phyloP scores from a whole-genome alignment of 2,329 filamentous ascomycete species.

The Curvularia spicifera region DNA sequence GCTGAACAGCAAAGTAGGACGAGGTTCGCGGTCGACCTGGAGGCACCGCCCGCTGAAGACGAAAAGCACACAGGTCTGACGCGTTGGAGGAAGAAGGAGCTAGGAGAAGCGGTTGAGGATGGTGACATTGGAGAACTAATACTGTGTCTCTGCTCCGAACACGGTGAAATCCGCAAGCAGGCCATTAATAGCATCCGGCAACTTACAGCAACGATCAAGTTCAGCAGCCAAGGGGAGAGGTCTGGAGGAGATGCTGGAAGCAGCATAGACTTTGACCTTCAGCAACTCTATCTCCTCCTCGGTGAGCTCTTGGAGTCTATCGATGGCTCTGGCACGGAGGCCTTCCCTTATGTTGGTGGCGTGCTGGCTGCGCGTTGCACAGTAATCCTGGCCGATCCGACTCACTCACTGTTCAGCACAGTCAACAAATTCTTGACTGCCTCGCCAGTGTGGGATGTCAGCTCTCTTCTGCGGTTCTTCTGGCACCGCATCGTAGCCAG shows the following conservation, averaged over 20 bases:
- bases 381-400: constrained; percentile 73
- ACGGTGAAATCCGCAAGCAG: constrained; percentile 79
- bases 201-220: constrained; percentile 60
- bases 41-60: constrained; percentile 50
- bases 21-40: constrained; percentile 34
- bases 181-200: constrained; percentile 73
- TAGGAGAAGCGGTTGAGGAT: constrained; percentile 80
- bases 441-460: constrained; percentile 73
- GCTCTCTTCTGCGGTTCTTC: constrained; percentile 64
- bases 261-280: constrained; percentile 67
- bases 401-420: constrained; percentile 84
- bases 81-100: constrained; percentile 75
- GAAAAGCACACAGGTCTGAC: constrained; percentile 57
- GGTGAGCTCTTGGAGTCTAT: constrained; percentile 80
- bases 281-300: constrained; percentile 79
- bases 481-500: constrained; percentile 75
- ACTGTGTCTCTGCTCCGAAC: constrained; percentile 75
- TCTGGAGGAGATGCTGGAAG: constrained; percentile 14
- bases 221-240: constrained; percentile 31
- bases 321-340: constrained; percentile 22
- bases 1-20: constrained; percentile 21
- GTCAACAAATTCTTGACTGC: constrained; percentile 83
- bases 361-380: constrained; percentile 76
- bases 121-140: constrained; percentile 74
- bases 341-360: constrained; percentile 75